Base-by-base conservation (phyloP, 2,329 filamentous ascomycete species). In the Taxawa tesnikishii region DNA sequence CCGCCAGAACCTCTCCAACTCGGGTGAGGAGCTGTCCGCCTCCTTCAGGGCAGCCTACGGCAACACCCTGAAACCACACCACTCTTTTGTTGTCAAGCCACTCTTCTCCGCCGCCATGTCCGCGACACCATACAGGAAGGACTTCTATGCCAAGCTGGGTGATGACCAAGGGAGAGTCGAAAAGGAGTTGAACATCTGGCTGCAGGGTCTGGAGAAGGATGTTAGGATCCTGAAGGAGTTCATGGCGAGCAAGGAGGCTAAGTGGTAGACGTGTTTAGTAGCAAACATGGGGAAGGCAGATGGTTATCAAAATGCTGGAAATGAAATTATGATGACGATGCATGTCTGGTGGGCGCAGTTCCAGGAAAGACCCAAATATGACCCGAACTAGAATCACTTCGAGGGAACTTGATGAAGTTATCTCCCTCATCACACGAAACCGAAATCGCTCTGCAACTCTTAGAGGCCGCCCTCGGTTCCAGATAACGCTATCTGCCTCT, bases 61-160 rank as follows among this genome's bases (percentile, higher is more conserved):
- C 54, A 67, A 65, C 48, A 94, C 88, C 30, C 79, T 98, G 49
- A 94, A 93, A 67, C 82, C 81, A 15, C 77, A 93, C 66, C 90
- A 98, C 68, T 75, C 70, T 53, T 85, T 93, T 60, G 48, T 94
- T 41, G 65, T 94, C 49, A 94, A 93, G 70, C 84, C 84, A 39
- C 70, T 94, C 53, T 96, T 96, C 71, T 81, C 71, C 47, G 80
- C 85, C 40, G 88, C 88, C 55, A 94, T 98, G 85, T 73, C 74
- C 46, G 87, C 85, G 12, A 88, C 82, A 45, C 90, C 90, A 2
- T 94, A 94, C 69, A 75, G 88, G 46, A 83, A 83, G 56, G 83
- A 88, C 59, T 96, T 98, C 55, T 96, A 94, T 56, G 61, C 61
- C 43, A 94, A 94, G 72, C 68, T 98, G 26, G 85, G 82, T 23